Evolutionary conservation across 441 rosid genomes (phyloP).

Genomic region (Geranium incanum): DNA sequence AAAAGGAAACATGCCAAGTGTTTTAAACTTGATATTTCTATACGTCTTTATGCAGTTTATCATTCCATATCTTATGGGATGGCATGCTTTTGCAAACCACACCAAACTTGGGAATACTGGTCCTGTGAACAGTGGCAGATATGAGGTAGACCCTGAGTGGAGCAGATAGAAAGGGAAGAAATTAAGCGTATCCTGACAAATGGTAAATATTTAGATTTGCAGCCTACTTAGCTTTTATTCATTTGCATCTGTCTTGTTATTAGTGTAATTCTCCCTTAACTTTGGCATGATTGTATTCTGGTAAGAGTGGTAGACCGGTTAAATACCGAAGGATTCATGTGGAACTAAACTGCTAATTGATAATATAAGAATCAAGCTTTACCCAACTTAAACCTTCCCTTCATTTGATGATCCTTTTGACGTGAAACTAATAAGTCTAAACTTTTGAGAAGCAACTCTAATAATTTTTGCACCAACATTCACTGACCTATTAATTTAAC

Average conservation of each 20-base stretch:
- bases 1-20: background rate
- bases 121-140: constrained; percentile 22
- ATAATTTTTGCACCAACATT: background rate
- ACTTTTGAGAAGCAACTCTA: background rate
- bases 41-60: constrained; percentile 45
- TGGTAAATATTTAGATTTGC: background rate
- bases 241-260: background rate
- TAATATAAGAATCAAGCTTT: background rate
- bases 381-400: background rate
- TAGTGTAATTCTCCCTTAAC: background rate
- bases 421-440: background rate
- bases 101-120: constrained; percentile 39
- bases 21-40: background rate
- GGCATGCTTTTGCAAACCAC: constrained; percentile 63
- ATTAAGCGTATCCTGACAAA: background rate
- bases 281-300: background rate
- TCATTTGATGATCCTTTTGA: no score
- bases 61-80: constrained; percentile 81
- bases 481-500: background rate
- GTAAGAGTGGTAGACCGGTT: background rate
- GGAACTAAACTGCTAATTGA: background rate
- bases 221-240: background rate
- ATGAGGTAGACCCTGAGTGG: constrained; percentile 79
- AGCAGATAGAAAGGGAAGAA: constrained; percentile 34
- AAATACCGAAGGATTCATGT: no score